Conservation (phyloP, 116 monocot species). For the Thalassia testudinum region DNA sequence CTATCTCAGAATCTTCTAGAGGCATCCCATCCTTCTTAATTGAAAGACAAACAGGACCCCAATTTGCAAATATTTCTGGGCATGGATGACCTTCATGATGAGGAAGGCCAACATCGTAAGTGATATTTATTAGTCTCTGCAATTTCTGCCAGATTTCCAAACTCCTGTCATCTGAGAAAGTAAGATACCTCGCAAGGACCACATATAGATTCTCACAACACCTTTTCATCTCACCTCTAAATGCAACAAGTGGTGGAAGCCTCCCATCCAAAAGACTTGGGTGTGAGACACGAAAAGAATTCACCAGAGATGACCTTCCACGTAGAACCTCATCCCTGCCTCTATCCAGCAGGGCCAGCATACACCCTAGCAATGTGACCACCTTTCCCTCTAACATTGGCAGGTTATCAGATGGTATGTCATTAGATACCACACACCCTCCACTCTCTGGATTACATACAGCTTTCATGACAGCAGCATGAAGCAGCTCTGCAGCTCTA, state of each 20-base stretch:
- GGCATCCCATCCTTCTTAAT: constrained; percentile 17
- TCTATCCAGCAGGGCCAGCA: constrained; percentile 57
- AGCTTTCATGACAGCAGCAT: constrained; percentile 59
- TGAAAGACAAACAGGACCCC: constrained; percentile 65
- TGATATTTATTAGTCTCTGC: constrained; percentile 84
- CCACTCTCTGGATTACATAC: constrained; percentile 95
- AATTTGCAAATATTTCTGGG: constrained; percentile 74
- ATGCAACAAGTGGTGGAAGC: constrained; percentile 80
- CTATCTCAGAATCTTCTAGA: constrained; percentile 44
- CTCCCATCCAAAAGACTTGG: constrained; percentile 38
- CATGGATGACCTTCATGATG: constrained; percentile 47
- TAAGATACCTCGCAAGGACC: constrained; percentile 64
- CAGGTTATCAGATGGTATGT: constrained; percentile 52
- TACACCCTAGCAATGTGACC: constrained; percentile 60
- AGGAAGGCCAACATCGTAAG: constrained; percentile 89
- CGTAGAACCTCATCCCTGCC: constrained; percentile 78
- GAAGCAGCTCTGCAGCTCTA: constrained; percentile 89
- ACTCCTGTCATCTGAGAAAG: constrained; percentile 22
- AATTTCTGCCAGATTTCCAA: constrained; percentile 58
- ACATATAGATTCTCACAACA: constrained; percentile 83
- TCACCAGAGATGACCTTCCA: constrained; percentile 51
- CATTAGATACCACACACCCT: constrained; percentile 56
- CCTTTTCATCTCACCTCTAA: constrained; percentile 82
- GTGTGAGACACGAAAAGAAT: constrained; percentile 36
- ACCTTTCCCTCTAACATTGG: constrained; percentile 70